Conservation (phyloP, 2,329 filamentous ascomycete species). For the Paecilomyces variotii region DNA sequence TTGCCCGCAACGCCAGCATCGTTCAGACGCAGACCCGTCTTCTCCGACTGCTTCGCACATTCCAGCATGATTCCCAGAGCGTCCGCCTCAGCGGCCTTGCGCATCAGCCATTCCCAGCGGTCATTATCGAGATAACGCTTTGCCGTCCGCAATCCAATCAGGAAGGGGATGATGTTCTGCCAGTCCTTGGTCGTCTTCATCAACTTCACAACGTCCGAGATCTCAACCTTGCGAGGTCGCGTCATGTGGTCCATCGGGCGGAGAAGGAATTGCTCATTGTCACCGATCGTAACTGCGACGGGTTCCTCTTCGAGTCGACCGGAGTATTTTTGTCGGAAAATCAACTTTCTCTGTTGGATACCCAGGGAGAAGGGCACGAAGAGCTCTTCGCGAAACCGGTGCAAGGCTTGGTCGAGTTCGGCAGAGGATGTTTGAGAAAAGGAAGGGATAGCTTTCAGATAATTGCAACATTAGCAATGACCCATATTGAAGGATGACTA, state of each 20-base stretch:
- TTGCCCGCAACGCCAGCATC: constrained; percentile 20
- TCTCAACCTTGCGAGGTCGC: constrained; percentile 25
- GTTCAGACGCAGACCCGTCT: constrained; percentile 29
- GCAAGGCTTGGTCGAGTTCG: constrained; percentile 33
- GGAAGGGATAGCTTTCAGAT: constrained; percentile 25
- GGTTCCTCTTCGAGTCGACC: constrained; percentile 31
- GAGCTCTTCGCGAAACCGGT: constrained; percentile 34
- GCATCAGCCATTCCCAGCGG: constrained; percentile 28
- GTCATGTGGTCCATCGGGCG: constrained; percentile 26
- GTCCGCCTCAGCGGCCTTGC: constrained; percentile 28
- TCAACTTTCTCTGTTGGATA: constrained; percentile 28
- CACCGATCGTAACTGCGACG: constrained; percentile 31
- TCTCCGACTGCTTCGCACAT: constrained; percentile 24
- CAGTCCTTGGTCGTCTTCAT: constrained; percentile 33
- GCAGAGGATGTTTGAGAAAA: constrained; percentile 32
- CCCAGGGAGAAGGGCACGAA: constrained; percentile 36
- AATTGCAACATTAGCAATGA: constrained; percentile 5
- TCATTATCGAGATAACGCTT: constrained; percentile 14
- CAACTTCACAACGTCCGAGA: constrained; percentile 22
- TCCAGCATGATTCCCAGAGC: constrained; percentile 28
- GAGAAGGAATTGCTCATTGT: constrained; percentile 32
- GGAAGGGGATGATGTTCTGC: constrained; percentile 33
- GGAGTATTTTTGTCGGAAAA: constrained; percentile 31
- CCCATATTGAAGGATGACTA: neutral
- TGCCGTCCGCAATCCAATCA: constrained; percentile 29